Base-by-base conservation (phyloP, 768 basidiomycete species). In the Trametes elegans region DNA sequence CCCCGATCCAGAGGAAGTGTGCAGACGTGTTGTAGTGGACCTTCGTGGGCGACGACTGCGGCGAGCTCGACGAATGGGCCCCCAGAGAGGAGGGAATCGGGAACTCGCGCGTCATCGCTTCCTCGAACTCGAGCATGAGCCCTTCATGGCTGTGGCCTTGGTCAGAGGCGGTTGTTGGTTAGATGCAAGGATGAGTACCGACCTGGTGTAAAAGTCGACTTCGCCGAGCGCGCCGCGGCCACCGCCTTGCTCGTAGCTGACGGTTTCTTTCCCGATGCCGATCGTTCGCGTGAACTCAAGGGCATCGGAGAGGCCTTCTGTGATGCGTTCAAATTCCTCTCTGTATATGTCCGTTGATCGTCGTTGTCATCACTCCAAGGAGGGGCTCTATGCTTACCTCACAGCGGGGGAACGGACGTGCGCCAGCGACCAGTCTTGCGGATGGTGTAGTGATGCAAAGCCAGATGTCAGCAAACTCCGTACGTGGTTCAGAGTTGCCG, bases 1-100 rank as follows among this genome's bases (percentile, higher is more conserved):
- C 97, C 0, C 96, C 96, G 49, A 99, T 91, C 96, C 96, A 99
- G 45, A 98, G 71, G 72, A 97, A 96, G 69, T 95, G 94, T 7
- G 93, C 90, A 3, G 92, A 91, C 14, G 90, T 89, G 67, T 98
- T 96, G 73, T 96, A 98, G 68, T 79, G 81, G 32, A 79, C 83
- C 39, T 35, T 44, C 18, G 41, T 32, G 3, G 59, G 59, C 5
- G 52, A 40, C n/a, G 55, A 34, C 18, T 28, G 35, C 1, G 57
- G 14, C 11, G 57, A 49, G 13, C 38, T 41, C 9, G 53, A n/a
- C 9, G 49, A 49, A 28, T 68, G 60, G 10, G 67, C 41, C 29
- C 45, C 36, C 18, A 54, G 29, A 1, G 63, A 60, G 19, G 59
- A 63, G 6, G 77, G 76, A 9, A 74, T 51, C 5, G 84, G 72